Base-by-base conservation (phyloP, 768 basidiomycete species). In the Austroboletus eburneus region DNA sequence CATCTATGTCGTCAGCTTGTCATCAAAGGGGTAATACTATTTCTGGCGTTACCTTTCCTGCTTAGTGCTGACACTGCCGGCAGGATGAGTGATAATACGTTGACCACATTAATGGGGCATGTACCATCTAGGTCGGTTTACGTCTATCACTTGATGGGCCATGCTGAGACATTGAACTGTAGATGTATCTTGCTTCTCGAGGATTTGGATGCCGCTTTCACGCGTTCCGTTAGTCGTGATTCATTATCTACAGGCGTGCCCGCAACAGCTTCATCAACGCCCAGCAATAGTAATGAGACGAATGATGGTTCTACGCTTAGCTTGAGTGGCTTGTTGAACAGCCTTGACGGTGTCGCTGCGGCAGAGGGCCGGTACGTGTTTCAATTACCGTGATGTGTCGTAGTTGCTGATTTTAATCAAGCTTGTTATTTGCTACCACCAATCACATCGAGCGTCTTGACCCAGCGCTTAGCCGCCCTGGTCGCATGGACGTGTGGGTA, bases 391-490 rank as follows among this genome's bases (percentile, higher is more conserved):
- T 23, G 12, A 9, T 48, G 55, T 27, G 55, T 6, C 13, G 20
- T 36, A 49, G 56, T 52, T 16, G 49, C 64, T 55, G 17, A 61
- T 24, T 22, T 51, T 55, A 46, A 47, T 25, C 57, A 84, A 60
- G 88, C 33, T 76, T 95, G 48, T 74, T 94, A 9, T 93, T 94
- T 65, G 91, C 91, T 43, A 92, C 90, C 7, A 92, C 90, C 12
- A 96, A 96, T 69, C 92, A 95, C 62, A 90, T 92, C 57, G 91
- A 95, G 61, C 84, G 90, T 38, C 77, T 96, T 27, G 92, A 96
- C 66, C 91, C 86, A 40, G 90, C 91, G 4, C 76, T 94, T 29
- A 87, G 82, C 63, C 80, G 90, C 18, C 87, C 91, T 23, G 92
- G 92, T 48, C 86, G 88, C 38, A 90, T 91, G 87, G 91, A 91